These are phyloP conservation scores for Cladosporium cucumerinum DNA, from an alignment of 2,329 filamentous ascomycete genomes.

Conservation along the genomic window DNA sequence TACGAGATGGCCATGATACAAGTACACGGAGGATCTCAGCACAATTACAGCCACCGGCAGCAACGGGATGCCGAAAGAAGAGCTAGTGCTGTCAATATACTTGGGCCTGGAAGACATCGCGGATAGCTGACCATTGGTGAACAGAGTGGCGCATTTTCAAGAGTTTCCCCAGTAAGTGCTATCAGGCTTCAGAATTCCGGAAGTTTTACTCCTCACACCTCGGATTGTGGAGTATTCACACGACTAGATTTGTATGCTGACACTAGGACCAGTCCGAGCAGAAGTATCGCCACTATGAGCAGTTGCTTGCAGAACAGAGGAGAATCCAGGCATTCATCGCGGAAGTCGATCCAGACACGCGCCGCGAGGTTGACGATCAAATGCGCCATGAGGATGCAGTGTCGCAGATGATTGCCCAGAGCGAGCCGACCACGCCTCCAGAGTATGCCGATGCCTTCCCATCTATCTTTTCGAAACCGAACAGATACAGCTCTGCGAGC, in stretches of 20 bases:
- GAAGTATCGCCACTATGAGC: slow-evolving; percentile 89
- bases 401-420: slow-evolving; percentile 61
- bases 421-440: slow-evolving; percentile 92
- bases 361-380: slow-evolving; percentile 77
- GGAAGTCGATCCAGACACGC: slow-evolving; percentile 79
- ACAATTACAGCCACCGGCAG: neutral
- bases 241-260: neutral
- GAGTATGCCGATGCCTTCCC: slow-evolving; percentile 80
- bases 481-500: slow-evolving; percentile 85
- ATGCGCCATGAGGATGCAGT: slow-evolving; percentile 81
- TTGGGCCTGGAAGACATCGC: neutral
- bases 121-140: neutral
- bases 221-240: neutral
- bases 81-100: neutral
- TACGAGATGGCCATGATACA: neutral
- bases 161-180: slow-evolving; percentile 14
- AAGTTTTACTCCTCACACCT: neutral
- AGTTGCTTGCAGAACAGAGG: slow-evolving; percentile 81
- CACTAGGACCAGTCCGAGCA: slow-evolving; percentile 73
- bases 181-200: neutral
- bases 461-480: slow-evolving; percentile 69
- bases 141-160: slow-evolving; percentile 7
- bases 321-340: slow-evolving; percentile 92
- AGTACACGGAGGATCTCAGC: neutral
- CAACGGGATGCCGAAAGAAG: neutral